Conservation (phyloP, 495 filamentous ascomycete genomes). For the Xylaria acuta region DNA sequence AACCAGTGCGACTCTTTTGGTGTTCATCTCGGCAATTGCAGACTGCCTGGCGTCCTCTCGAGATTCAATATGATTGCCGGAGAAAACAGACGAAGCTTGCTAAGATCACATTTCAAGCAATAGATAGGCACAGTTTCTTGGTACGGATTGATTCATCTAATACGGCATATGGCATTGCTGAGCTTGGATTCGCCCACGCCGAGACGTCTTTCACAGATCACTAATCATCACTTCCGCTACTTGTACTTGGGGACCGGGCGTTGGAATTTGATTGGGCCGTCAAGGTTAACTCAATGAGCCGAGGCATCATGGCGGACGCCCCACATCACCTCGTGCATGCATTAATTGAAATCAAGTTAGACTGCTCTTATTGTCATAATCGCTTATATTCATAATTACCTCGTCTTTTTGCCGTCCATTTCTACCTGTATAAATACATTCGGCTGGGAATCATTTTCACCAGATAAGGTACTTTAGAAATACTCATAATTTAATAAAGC, state of each 20-base stretch:
- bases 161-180: neutral
- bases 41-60: neutral
- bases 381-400: conserved; percentile 9
- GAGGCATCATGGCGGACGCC: conserved; percentile 12
- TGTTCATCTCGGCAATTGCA: conserved; percentile 3
- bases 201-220: conserved; percentile 17
- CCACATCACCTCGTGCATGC: neutral
- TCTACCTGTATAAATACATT: neutral
- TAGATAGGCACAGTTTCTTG: neutral
- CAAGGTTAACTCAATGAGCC: neutral
- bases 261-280: neutral
- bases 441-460: neutral
- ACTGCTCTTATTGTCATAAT: neutral
- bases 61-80: neutral
- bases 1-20: conserved; percentile 65
- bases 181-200: neutral
- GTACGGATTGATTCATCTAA: neutral
- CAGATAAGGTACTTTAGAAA: neutral
- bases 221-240: conserved; percentile 2
- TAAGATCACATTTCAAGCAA: neutral
- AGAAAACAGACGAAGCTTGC: neutral
- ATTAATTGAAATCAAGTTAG: neutral
- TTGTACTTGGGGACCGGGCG: neutral
- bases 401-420: neutral
- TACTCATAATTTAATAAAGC: conserved; percentile 21